Evolutionary conservation across 768 basidiomycete species (phyloP), one percentile per base, ranked within the genome.

Genomic region (Clitopilus passeckerianus): DNA sequence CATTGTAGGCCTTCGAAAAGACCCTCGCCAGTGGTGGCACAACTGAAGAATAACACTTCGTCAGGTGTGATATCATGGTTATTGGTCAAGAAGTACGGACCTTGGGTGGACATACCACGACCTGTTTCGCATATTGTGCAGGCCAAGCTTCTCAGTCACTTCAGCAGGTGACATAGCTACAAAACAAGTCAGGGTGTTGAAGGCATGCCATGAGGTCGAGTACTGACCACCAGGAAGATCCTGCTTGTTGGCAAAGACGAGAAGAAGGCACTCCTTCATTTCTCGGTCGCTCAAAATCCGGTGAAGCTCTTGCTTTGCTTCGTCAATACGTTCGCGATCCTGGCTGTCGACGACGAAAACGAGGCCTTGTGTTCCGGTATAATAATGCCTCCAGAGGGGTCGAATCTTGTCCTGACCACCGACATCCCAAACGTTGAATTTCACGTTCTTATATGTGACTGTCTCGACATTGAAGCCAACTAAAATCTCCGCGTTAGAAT

Each of bases 351-450:
- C 94, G 59, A 98, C 96, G 71, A 97, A 98, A 58, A 98, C 95
- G 63, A 98, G 86, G 59, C 95, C 96, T 76, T 98, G 96, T 1
- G 96, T 98, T 61, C 96, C 96, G 12, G 96, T 98, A 78, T 98
- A 98, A 75, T 98, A 98, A 75, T 98, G 96, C 76, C 96, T 84
- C 96, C 96, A 98, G 43, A 98, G 80, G 23, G 96, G 96, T 55
- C 96, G 84, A 70, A 98, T 98, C 83, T 98, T 98, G 80, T 98
- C 96, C 77, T 98, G 96, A n/a, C 96, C 96, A 67, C 96, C 96
- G 41, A 98, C 96, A 70, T 97, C 94, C 93, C 94, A 91, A 6
- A 92, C 89, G 65, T 93, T 93, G 79, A 93, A 94, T 72, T 92
- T 92, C 69, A 93, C 95, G 62, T 98, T 98, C 83, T 97, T 97